Evolutionary conservation across 2,329 filamentous ascomycete genomes (phyloP).

Genomic region (Clarireedia paspali): DNA sequence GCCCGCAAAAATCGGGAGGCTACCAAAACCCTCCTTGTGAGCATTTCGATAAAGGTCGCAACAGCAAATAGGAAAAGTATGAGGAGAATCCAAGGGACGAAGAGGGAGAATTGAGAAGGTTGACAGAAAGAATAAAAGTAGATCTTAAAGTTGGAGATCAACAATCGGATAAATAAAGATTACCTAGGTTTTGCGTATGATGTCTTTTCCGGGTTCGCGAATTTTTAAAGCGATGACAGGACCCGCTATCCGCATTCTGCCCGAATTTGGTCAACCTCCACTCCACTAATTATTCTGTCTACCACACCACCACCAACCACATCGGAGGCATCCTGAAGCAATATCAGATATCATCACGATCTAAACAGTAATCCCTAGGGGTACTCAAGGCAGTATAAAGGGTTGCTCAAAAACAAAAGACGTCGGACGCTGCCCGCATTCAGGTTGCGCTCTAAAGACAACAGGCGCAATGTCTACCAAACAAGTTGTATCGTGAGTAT

Average conservation of each 20-base stretch:
- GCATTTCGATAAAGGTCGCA: conserved; percentile 19
- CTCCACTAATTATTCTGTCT: neutral
- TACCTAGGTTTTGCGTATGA: neutral
- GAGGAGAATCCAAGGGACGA: conserved; percentile 11
- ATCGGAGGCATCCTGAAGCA: neutral
- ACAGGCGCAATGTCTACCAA: conserved; percentile 28
- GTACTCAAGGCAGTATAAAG: neutral
- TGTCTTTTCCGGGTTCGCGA: conserved; percentile 10
- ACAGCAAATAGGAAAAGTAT: conserved; percentile 12
- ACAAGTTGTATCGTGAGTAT: conserved; percentile 28
- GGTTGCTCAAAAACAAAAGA: neutral
- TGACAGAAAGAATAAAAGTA: neutral
- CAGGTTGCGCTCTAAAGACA: neutral
- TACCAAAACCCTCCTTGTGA: conserved; percentile 27
- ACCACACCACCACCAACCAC: neutral
- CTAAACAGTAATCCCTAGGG: too few species aligned
- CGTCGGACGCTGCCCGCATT: neutral
- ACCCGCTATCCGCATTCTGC: conserved; percentile 1
- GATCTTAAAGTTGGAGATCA: neutral
- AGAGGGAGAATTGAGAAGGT: conserved; percentile 8
- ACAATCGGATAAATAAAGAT: neutral
- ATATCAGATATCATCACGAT: neutral
- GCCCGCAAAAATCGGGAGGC: conserved; percentile 29
- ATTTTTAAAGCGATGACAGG: conserved; percentile 5
- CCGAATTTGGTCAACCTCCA: conserved; percentile 6